phyloP scores from a whole-genome alignment of 2,329 filamentous ascomycete genomes.

The Monosporascus sp. region DNA sequence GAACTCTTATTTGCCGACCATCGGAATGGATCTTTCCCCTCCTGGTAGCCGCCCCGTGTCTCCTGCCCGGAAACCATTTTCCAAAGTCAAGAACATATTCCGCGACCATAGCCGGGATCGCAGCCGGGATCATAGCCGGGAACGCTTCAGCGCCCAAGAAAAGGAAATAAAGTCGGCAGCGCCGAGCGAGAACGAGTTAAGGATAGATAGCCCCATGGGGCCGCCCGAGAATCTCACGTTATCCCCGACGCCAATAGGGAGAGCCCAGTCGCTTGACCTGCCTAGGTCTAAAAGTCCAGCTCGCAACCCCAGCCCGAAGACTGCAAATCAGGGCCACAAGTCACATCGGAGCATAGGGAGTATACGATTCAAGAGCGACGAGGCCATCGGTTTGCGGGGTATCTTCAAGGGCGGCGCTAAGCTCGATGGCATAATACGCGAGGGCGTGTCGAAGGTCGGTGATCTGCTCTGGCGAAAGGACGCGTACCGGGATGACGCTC shows the following conservation, averaged over 20 bases:
- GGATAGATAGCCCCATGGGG: constrained; percentile 23
- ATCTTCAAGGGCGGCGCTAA: constrained; percentile 71
- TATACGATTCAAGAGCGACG: constrained; percentile 39
- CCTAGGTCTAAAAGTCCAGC: constrained; percentile 33
- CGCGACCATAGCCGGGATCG: constrained; percentile 48
- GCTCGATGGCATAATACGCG: constrained; percentile 66
- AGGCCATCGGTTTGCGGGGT: constrained; percentile 57
- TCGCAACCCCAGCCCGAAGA: constrained; percentile 30
- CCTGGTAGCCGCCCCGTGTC: constrained; percentile 59
- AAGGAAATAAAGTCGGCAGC: constrained; percentile 1
- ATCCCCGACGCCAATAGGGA: constrained; percentile 23
- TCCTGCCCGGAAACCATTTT: constrained; percentile 55
- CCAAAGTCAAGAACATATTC: constrained; percentile 52
- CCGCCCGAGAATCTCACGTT: constrained; percentile 17
- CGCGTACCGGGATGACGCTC: constrained; percentile 22
- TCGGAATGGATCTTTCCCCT: constrained; percentile 60
- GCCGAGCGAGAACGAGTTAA: constrained; percentile 30
- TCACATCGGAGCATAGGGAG: constrained; percentile 46
- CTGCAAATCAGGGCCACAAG: constrained; percentile 43
- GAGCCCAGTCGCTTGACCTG: constrained; percentile 22
- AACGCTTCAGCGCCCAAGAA: constrained; percentile 31
- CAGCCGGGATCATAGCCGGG: constrained; percentile 41
- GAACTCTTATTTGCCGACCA: constrained; percentile 49
- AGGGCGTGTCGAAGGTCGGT: constrained; percentile 51
- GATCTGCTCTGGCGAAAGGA: constrained; percentile 56